Evolutionary conservation across 169 alveolate species (phyloP), one percentile per base, ranked within the genome.

Genomic region (Plasmodium billcollinsi): DNA sequence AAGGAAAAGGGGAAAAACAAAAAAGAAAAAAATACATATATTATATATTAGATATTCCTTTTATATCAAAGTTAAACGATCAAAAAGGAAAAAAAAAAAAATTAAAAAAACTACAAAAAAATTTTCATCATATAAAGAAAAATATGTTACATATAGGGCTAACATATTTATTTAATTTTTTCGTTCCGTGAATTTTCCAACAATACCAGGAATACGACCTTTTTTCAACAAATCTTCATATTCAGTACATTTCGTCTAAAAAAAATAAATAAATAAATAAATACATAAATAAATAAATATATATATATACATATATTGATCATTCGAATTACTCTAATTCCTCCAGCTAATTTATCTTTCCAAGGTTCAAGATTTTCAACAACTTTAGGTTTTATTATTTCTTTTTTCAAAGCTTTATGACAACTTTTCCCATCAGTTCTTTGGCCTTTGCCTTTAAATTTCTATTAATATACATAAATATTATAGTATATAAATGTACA

Each of bases 191-290:
- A 73, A 83, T 69, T 89, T 89, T 50, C 95, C 95, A 26, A 93
- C 69, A 33, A 85, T 75, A 9, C 95, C 97, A 12, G 96, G 95
- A 21, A 95, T 93, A 26, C 73, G 90, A 1, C 97, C 97, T 56
- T 78, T 66, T 24, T 92, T 88, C 56, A 95, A 90, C 71, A 95
- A 71, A 45, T 89, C 93, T 29, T 94, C 94, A 92, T 85, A 95
- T 93, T 94, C 96, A 47, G 88, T 94, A 67, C 94, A 92, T 62
- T 67, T 52, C 18, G 96, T 94, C 96, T 94, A 76, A 39, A 39
- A 49, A 71, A 21, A 33, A 33, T 33, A 33, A 0, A 33, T 33
- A 33, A 4, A 33, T 33, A 33, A 33, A 33, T 33, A 33, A 33
- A 33, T 33, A 33, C 0, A 33, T 33, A 33, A 33, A 33, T 33